Base-by-base conservation (phyloP, 176 grass and related monocot species). In the Zoysia japonica region DNA sequence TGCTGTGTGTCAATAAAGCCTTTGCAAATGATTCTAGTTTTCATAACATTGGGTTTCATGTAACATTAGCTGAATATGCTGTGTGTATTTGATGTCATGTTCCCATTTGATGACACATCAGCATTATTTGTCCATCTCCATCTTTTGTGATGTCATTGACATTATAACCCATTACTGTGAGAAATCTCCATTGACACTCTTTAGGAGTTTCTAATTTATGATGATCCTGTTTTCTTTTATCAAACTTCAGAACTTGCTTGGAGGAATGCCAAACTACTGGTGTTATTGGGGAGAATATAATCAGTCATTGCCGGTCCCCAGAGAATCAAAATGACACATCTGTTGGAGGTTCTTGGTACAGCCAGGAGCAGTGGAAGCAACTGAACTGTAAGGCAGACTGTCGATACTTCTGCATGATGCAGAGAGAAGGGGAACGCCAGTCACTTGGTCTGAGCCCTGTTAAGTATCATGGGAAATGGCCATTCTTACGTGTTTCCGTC, bases 391-490 rank as follows among this genome's bases (percentile, higher is more conserved):
- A 55, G 79, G 84, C 72, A 45, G 87, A 97, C 68, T 97, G 95
- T 65, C 83, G 80, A 9, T 97, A 92, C 80, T 73, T 94, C 69
- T 97, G 95, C 74, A 97, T 97, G 92, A 86, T 89, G 87, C 83
- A 76, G 68, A 94, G 89, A 87, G 95, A 94, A 86, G 72, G 73
- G 13, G 85, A 94, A 84, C 78, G 92, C 3, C 76, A 86, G 64
- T 76, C 80, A 83, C 82, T 76, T 83, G 94, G 91, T 37, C 87
- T 92, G 1, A 72, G 11, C 72, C 85, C 91, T 82, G 80, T 92
- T 61, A 94, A 97, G 48, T 97, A 97, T 89, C 94, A 94, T 81
- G 95, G 95, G 53, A 94, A 92, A 75, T 97, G 95, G 92, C 91
- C 95, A 5, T 92, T 90, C 70, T 79, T 76, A 40, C 87, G 85